Base-by-base conservation (phyloP, 2,329 filamentous ascomycete genomes). In the Ascochyta clinopodiicola region DNA sequence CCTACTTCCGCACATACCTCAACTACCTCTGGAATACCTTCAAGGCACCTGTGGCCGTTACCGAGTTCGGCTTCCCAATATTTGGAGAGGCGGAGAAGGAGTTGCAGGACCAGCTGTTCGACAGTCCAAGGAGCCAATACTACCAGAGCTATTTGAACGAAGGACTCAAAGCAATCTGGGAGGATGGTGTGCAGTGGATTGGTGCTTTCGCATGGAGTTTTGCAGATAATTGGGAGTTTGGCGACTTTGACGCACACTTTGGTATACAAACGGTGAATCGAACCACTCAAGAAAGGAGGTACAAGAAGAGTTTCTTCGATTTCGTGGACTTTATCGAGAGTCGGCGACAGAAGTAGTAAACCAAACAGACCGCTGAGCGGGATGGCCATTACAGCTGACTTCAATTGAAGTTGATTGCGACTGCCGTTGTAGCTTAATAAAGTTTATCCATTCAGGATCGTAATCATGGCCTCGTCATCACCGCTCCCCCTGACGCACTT, bases 21-120 rank as follows among this genome's bases (percentile, higher is more conserved):
- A 80, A 77, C 60, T 87, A 86, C 63, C 72, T 88, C 2, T 84
- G 81, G 77, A 86, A 86, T 68, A 86, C 82, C 0, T 88, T 81
- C 76, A 78, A 72, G 29, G 67, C 71, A 0, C 81, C 82, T 0
- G 74, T 83, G 7, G 74, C 76, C 21, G 71, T 86, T 5, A 78
- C 80, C 6, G 84, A 87, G 64, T 86, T 86, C 58, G 85, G 85
- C 0, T 86, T 84, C 64, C 81, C 83, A 4, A 78, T 84, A 0
- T 83, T 79, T 44, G 78, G 64, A 8, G 83, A 85, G 62, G 72
- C 72, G 0, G 78, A 79, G 39, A 75, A 73, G 10, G 66, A 68
- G 0, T 68, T 83, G 2, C 56, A 74, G 2, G 83, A 84, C 43
- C 82, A 86, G 63, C 70, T 82, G 2, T 84, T 80, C 45, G 84